Evolutionary conservation across 768 basidiomycete genomes (phyloP), one percentile per base, ranked within the genome.

Genomic region (Sporobolomyces pararoseus): DNA sequence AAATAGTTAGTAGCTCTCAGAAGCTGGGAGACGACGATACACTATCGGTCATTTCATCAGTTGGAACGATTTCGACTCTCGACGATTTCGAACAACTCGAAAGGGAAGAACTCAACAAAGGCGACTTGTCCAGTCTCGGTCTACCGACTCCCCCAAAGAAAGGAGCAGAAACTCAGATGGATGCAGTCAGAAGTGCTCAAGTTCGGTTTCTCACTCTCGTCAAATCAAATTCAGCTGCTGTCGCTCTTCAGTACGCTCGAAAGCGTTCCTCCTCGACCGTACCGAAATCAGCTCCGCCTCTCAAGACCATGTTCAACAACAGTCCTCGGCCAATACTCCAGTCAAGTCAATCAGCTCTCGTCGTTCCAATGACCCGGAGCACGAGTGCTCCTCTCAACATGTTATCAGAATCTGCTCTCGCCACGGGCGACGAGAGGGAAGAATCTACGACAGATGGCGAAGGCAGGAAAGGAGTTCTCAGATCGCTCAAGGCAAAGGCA

Each of bases 201-300:
- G 68, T 74, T n/a, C 61, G 69, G 7, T 74, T 74, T 63, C 57
- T 74, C 23, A 74, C 72, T n/a, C 68, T 74, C 63, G 72, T 74
- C 27, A 59, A 59, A 54, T n/a, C 63, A 31, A 74, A 70, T 52
- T 68, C 66, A 44, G 61, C 65, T 4, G 34, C 61, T 4, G 63
- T 53, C 7, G 71, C 71, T 0, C 10, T 68, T 2, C 63, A 49
- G 21, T 51, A 64, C 44, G 63, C 62, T 25, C 62, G 62, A 52
- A 49, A 58, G 3, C 21, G 29, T 1, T 59, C 52, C 12, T 23
- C 44, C 21, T 59, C 32, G 17, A 42, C 39, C 5, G 65, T 47
- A 32, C 50, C 46, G 4, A 47, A 51, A 27, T 51, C 62, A 4
- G 34, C 62, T 1, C 53, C 58, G 12, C 66, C 66, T 21, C 34